Conservation (phyloP, 1,284 basidiomycete species). For the Hemileia vastatrix region DNA sequence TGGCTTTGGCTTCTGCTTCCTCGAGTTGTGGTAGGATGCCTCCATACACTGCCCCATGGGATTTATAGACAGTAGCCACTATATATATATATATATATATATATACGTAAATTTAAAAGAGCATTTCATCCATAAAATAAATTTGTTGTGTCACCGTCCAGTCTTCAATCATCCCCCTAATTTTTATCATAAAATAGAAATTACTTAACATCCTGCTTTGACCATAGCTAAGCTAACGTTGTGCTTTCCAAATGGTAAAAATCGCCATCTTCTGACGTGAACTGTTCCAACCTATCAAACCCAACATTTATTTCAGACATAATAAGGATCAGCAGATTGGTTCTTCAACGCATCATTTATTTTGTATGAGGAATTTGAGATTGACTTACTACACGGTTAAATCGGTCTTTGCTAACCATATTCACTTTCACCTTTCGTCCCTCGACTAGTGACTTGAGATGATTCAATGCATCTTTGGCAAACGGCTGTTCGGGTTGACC, state of each 20-base stretch:
- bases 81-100: neutral
- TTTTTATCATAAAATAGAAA: neutral
- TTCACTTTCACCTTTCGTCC: slow-evolving; percentile 4
- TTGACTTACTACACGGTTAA: slow-evolving; percentile 15
- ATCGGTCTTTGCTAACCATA: slow-evolving; percentile 19
- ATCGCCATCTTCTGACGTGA: slow-evolving; percentile 10
- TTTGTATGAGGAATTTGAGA: too few relatives aligned
- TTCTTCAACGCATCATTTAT: too few relatives aligned
- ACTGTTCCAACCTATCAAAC: slow-evolving; percentile 13
- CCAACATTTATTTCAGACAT: neutral
- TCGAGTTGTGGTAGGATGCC: slow-evolving; percentile 5
- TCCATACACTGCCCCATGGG: slow-evolving; percentile 16
- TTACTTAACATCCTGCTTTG: slow-evolving; percentile 14
- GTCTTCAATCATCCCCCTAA: neutral
- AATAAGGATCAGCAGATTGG: too few relatives aligned
- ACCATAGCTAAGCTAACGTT: slow-evolving; percentile 22
- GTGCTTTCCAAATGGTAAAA: slow-evolving; percentile 1
- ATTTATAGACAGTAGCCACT: slow-evolving; percentile 22
- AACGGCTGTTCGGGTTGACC: slow-evolving; percentile 19
- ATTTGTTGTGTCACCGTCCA: neutral
- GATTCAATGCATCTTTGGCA: slow-evolving; percentile 13
- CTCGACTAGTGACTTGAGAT: slow-evolving; percentile 2
- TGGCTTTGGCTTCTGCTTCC: slow-evolving; percentile 13
- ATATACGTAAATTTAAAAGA: neutral
- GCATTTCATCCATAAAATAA: neutral